These are phyloP conservation scores for Geotrichum klebahnii DNA, from an alignment of 1,139 yeast species.

Conservation along the genomic window DNA sequence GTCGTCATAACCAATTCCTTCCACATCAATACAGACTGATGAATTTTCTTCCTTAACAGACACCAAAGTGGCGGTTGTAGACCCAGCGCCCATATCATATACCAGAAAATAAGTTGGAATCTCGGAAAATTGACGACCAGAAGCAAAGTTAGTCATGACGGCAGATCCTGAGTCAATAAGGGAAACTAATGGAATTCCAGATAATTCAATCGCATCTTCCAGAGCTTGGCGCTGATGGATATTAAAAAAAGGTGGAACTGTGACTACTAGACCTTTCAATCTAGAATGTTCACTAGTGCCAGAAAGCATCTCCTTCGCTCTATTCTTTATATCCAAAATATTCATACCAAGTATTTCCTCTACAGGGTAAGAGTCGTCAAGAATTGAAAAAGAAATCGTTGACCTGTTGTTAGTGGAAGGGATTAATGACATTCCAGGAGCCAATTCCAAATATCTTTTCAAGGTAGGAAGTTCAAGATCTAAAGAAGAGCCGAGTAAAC, in stretches of 20 bases:
- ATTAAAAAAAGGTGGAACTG: conserved; percentile 71
- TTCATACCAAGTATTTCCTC: conserved; percentile 89
- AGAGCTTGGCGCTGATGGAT: conserved; percentile 67
- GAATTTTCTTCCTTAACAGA: conserved; percentile 45
- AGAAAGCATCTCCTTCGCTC: conserved; percentile 55
- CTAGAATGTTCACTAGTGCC: conserved; percentile 33
- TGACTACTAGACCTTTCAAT: conserved; percentile 63
- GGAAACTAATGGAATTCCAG: conserved; percentile 62
- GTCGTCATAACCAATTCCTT: conserved; percentile 66
- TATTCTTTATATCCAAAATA: conserved; percentile 56
- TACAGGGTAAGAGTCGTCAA: conserved; percentile 49
- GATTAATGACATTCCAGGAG: conserved; percentile 59
- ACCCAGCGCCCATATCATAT: conserved; percentile 91
- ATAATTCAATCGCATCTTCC: conserved; percentile 65
- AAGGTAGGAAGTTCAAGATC: conserved; percentile 43
- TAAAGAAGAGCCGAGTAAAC: conserved; percentile 62
- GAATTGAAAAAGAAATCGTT: conserved; percentile 52
- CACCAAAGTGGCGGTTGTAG: conserved; percentile 79
- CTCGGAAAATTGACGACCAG: conserved; percentile 45
- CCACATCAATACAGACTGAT: conserved; percentile 53
- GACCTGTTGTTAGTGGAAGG: conserved; percentile 47
- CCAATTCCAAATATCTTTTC: conserved; percentile 47
- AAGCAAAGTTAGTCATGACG: conserved; percentile 73
- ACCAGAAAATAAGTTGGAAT: conserved; percentile 55
- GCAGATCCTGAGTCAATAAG: conserved; percentile 88